phyloP scores from a whole-genome alignment of 148 eudicot species.

The Rhododendron ovatum region DNA sequence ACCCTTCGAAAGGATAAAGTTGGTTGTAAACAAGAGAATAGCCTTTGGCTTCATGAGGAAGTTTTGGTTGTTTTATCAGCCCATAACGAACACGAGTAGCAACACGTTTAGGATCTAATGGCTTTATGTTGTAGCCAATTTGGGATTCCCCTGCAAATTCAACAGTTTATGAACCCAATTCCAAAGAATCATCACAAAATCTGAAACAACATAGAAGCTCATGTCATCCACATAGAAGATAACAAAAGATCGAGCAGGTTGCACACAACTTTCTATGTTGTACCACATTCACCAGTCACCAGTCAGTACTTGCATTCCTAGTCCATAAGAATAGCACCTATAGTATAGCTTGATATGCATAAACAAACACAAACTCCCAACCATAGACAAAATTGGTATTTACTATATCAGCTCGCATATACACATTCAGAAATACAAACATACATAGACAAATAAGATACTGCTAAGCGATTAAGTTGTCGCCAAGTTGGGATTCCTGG shows the following conservation, averaged over 20 bases:
- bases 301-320: background rate
- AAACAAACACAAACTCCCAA: background rate
- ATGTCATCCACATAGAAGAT: background rate
- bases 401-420: background rate
- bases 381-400: background rate
- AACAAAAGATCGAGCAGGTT: slow-evolving; percentile 4
- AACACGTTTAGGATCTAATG: slow-evolving; percentile 62
- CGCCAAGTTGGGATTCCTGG: slow-evolving; percentile 85
- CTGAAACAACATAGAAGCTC: background rate
- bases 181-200: background rate
- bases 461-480: slow-evolving; percentile 25
- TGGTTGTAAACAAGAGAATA: slow-evolving; percentile 80
- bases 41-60: slow-evolving; percentile 61
- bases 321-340: background rate
- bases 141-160: slow-evolving; percentile 79
- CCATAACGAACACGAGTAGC: slow-evolving; percentile 80
- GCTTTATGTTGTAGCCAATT: slow-evolving; percentile 68
- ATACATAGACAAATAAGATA: background rate
- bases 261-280: background rate
- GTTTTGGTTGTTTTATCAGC: slow-evolving; percentile 20
- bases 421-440: background rate
- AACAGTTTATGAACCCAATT: slow-evolving; percentile 4
- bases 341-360: background rate
- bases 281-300: background rate
- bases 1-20: slow-evolving; percentile 87